A percentile compares a stretch with the other conserved stretches of the same genome.
phyloP scores from a whole-genome alignment of 768 basidiomycete genomes.

The Trametes villosa region DNA sequence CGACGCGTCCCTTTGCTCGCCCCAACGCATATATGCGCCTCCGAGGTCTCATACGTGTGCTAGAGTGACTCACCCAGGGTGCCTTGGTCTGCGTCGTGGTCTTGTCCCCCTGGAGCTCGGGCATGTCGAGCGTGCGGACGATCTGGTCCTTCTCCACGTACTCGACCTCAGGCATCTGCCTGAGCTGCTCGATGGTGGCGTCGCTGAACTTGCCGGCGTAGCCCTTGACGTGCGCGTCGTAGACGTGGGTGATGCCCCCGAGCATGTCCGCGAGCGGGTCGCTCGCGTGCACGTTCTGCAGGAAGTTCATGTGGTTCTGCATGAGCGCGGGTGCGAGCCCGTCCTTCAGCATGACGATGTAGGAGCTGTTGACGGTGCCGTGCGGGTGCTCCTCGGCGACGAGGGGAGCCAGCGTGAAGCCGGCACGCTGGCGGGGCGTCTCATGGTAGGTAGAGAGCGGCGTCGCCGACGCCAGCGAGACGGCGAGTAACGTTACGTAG shows the following conservation, averaged over 20 bases:
- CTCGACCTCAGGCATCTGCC: slow-evolving; percentile 85
- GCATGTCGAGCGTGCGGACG: slow-evolving; percentile 68
- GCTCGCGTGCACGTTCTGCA: slow-evolving; percentile 63
- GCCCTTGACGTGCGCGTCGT: slow-evolving; percentile 71
- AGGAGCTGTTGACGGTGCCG: slow-evolving; percentile 85
- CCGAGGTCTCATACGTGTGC: not conserved
- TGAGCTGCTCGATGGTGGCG: slow-evolving; percentile 71
- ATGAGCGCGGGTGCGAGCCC: slow-evolving; percentile 59
- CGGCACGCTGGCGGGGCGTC: slow-evolving; percentile 41
- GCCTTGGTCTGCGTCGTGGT: slow-evolving; percentile 60
- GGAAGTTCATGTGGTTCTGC: slow-evolving; percentile 79
- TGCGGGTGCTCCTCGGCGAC: slow-evolving; percentile 62
- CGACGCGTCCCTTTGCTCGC: too few species aligned
- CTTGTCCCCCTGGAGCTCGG: slow-evolving; percentile 17
- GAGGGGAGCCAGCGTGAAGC: slow-evolving; percentile 64
- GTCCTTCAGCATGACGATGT: slow-evolving; percentile 89
- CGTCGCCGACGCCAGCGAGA: slow-evolving; percentile 44
- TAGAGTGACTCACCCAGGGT: slow-evolving; percentile 77
- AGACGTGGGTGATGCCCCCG: slow-evolving; percentile 74
- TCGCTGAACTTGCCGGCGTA: slow-evolving; percentile 83
- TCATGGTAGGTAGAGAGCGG: slow-evolving; percentile 51
- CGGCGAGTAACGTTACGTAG: slow-evolving; percentile 42
- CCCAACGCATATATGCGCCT: not conserved
- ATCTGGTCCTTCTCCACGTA: slow-evolving; percentile 95
- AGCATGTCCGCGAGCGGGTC: slow-evolving; percentile 54